Evolutionary conservation across 495 filamentous ascomycete genomes (phyloP), one percentile per base, ranked within the genome.

Genomic region (Xylaria curta): DNA sequence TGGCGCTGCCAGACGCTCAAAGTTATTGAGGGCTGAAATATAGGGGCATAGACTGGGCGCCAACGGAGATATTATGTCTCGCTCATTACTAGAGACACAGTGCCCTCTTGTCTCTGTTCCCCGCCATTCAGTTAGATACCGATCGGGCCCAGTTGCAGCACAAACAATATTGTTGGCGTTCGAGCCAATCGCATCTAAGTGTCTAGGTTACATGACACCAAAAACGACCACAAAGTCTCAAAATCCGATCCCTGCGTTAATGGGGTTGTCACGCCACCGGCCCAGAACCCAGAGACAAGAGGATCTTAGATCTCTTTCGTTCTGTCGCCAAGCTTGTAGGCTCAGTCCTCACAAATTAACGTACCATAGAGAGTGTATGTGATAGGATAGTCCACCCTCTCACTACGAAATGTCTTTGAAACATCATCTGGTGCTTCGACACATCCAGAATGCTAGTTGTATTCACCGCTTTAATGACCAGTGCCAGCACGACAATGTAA

Each of bases 211-310:
- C 44, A 40, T 59, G 15, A 19, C 68, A 51, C 36, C 36, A 44
- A 42, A 70, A 70, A 56, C 59, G 47, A 21, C 38, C 24, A 56
- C 33, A 70, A 15, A 70, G 40, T 31, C 68, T 70, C 24, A 44
- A 17, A 15, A 21, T 42, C 12, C 4, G 15, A 56, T 33, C 65
- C 59, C 42, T 47, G 46, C 59, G 46, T 19, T 19, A 28, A 51
- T 59, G 54, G 56, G 28, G 40, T 13, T 24, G 53, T 70, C 31
- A 51, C 68, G 46, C 56, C 68, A 70, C 68, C 12, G 58, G 42
- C 54, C 54, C 53, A 31, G 40, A 19, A 21, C 9, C 53, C 21
- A 59, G 31, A 68, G 66, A 59, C 53, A 36, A 24, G 53, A 56
- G 54, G 54, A 61, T 21, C 17, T 59, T 38, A 24, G 42, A 49